phyloP scores from a whole-genome alignment of 129 eudicot genomes.

The Helianthus tuberosus region DNA sequence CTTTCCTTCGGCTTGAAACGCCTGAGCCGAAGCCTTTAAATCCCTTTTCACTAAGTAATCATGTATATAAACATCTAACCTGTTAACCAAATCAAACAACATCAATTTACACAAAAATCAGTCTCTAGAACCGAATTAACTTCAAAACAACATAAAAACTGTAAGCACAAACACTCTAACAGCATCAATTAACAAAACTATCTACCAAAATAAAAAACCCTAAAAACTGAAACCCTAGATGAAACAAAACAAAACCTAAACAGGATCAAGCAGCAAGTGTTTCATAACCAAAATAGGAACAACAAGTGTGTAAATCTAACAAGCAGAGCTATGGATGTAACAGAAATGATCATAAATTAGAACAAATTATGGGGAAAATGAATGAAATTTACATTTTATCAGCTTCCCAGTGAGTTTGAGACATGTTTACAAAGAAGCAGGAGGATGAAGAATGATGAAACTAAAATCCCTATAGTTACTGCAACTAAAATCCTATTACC shows the following conservation, averaged over 20 bases:
- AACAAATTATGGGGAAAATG: not conserved
- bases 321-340: constrained; percentile 14
- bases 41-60: constrained; percentile 96
- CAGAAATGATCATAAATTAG: not conserved
- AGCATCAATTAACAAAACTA: constrained; percentile 1
- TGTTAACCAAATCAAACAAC: constrained; percentile 30
- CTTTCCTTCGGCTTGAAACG: constrained; percentile 96
- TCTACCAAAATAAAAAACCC: constrained; percentile 35
- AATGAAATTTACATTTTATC: constrained; percentile 77
- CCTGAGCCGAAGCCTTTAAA: constrained; percentile 92
- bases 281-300: not conserved
- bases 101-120: not conserved
- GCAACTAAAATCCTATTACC: too few species aligned
- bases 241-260: constrained; percentile 10
- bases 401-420: constrained; percentile 99
- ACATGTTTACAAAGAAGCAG: constrained; percentile 48
- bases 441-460: constrained; percentile 8
- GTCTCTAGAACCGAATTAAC: not conserved
- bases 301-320: constrained; percentile 38
- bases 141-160: constrained; percentile 5
- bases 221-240: constrained; percentile 18
- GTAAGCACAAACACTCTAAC: not conserved
- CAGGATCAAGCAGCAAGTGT: not conserved
- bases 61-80: constrained; percentile 97
- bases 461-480: too few species aligned